Evolutionary conservation across 176 grass and related monocot genomes (phyloP).

Genomic region (Oryza brachyantha): DNA sequence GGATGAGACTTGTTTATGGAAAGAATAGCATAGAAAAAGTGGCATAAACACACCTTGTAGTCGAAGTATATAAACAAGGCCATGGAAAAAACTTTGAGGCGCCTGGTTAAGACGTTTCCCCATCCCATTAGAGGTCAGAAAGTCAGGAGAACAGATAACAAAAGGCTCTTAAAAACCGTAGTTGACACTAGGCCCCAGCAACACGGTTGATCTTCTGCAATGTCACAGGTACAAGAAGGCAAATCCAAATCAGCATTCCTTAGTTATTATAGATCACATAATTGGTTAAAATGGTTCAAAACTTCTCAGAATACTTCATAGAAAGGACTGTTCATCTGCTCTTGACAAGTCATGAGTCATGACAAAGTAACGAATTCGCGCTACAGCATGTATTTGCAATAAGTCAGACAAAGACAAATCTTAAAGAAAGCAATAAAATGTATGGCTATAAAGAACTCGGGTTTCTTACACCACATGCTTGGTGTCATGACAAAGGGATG

Average conservation of each 20-base stretch:
- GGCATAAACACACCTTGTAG: constrained; percentile 60
- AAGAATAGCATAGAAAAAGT: constrained; percentile 19
- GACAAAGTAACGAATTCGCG: neutral
- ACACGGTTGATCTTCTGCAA: constrained; percentile 18
- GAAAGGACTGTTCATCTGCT: neutral
- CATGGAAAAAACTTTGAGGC: constrained; percentile 75
- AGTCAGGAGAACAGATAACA: neutral
- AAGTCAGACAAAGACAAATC: neutral
- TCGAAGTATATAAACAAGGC: constrained; percentile 75
- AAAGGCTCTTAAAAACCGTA: neutral
- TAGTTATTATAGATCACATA: neutral
- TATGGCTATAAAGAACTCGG: neutral
- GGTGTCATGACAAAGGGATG: constrained; percentile 29
- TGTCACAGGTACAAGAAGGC: constrained; percentile 14
- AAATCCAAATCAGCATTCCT: constrained; percentile 21
- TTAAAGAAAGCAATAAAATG: neutral
- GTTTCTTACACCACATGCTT: neutral
- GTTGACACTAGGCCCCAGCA: constrained; percentile 6
- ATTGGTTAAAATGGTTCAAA: neutral
- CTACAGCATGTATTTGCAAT: neutral
- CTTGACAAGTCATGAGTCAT: neutral
- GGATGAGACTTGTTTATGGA: neutral
- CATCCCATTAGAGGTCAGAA: constrained; percentile 62
- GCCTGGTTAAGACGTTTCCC: constrained; percentile 66
- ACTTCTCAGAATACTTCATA: neutral